These are phyloP conservation scores for Colletotrichum orbiculare DNA, from an alignment of 2,329 filamentous ascomycete species.

Conservation along the genomic window DNA sequence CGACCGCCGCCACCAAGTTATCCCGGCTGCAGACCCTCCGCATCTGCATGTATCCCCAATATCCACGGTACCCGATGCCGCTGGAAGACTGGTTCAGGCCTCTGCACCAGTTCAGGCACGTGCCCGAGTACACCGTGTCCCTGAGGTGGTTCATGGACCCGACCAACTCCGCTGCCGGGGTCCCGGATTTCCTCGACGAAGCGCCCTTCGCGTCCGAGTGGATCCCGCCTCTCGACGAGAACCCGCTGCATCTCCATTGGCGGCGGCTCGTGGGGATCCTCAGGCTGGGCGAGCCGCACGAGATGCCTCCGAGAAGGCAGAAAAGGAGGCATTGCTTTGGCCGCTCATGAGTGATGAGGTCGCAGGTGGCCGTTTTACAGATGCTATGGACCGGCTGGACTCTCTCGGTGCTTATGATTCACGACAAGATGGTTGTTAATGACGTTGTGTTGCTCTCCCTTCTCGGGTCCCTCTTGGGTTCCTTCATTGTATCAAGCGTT, in stretches of 20 bases:
- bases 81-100: constrained; percentile 28
- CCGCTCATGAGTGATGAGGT: not conserved
- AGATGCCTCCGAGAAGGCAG: constrained; percentile 14
- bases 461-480: no score
- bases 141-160: constrained; percentile 28
- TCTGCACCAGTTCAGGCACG: constrained; percentile 23
- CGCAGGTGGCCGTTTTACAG: no score
- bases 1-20: not conserved
- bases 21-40: constrained; percentile 16
- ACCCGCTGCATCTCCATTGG: constrained; percentile 27
- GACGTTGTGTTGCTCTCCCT: no score
- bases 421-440: no score
- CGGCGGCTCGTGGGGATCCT: constrained; percentile 12
- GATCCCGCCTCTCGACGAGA: constrained; percentile 13
- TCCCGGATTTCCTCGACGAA: constrained; percentile 20
- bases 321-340: constrained; percentile 9
- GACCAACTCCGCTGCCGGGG: constrained; percentile 11
- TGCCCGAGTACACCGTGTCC: constrained; percentile 3
- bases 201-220: constrained; percentile 25
- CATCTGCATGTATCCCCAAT: constrained; percentile 27
- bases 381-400: no score
- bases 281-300: constrained; percentile 7
- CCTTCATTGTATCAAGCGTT: no score
- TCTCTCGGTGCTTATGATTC: no score
- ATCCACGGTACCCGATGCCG: constrained; percentile 27